phyloP scores from a whole-genome alignment of 768 basidiomycete species.

The Boletus coccyginus region DNA sequence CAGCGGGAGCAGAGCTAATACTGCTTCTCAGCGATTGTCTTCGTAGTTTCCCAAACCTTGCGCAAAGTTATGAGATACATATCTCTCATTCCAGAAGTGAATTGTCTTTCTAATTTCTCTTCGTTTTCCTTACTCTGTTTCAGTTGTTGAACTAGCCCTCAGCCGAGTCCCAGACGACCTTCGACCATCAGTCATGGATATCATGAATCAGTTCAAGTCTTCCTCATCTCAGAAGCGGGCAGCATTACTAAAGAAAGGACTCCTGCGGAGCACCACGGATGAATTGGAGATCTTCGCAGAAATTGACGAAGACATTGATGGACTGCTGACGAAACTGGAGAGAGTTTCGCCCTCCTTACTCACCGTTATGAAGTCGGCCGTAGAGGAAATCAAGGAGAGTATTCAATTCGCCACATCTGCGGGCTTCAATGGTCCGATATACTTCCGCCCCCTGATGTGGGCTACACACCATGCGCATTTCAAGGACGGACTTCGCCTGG shows the following conservation, averaged over 20 bases:
- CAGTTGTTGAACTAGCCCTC: slow-evolving; percentile 68
- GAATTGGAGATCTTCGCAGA: slow-evolving; percentile 72
- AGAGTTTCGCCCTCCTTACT: slow-evolving; percentile 55
- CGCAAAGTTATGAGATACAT: slow-evolving; percentile 68
- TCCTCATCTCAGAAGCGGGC: slow-evolving; percentile 67
- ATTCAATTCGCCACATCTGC: slow-evolving; percentile 57
- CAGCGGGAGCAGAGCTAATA: slow-evolving; percentile 74
- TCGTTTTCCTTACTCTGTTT: slow-evolving; percentile 3
- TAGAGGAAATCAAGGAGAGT: slow-evolving; percentile 63
- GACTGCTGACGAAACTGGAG: slow-evolving; percentile 53
- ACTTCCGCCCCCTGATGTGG: slow-evolving; percentile 74
- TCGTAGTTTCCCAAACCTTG: slow-evolving; percentile 67
- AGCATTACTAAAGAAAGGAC: slow-evolving; percentile 63
- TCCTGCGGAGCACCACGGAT: slow-evolving; percentile 64
- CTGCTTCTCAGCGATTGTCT: slow-evolving; percentile 65
- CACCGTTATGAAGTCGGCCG: slow-evolving; percentile 43
- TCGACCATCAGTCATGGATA: slow-evolving; percentile 57
- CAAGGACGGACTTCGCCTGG: slow-evolving; percentile 72
- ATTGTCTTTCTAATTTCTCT: slow-evolving; percentile 21
- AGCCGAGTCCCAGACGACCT: slow-evolving; percentile 58
- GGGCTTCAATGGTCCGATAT: slow-evolving; percentile 61
- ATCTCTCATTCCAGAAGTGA: slow-evolving; percentile 76
- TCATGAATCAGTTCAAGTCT: slow-evolving; percentile 64
- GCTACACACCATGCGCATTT: slow-evolving; percentile 62
- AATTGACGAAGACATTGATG: slow-evolving; percentile 62